These are phyloP conservation scores for Cynanchum wilfordii DNA, from an alignment of 257 asterid species.

Conservation along the genomic window DNA sequence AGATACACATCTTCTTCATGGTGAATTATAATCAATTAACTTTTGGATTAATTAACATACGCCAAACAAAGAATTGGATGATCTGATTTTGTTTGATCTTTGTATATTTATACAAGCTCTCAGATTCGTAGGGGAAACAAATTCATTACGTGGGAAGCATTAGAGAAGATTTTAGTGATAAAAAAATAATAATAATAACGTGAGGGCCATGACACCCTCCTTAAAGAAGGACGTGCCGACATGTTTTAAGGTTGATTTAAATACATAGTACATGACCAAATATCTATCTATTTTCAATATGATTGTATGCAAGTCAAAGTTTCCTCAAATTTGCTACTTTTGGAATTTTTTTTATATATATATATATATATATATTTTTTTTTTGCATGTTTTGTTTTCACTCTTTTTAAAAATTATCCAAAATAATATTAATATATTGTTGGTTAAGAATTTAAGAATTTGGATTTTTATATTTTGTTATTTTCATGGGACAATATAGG, in stretches of 20 bases:
- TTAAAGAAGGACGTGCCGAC: conserved; percentile 14
- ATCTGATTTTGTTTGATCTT: not conserved
- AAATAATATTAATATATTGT: too few species aligned
- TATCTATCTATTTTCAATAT: too few species aligned
- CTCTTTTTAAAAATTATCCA: too few species aligned
- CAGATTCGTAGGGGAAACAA: not conserved
- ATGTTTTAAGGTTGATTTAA: conserved; percentile 5
- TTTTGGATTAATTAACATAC: not conserved
- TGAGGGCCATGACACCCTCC: conserved; percentile 8
- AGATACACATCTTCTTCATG: conserved; percentile 5
- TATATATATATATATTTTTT: too few species aligned
- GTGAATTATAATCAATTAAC: not conserved
- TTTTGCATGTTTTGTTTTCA: too few species aligned
- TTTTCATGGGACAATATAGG: too few species aligned
- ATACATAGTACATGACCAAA: too few species aligned
- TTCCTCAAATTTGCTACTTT: too few species aligned
- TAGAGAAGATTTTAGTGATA: not conserved
- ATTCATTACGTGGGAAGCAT: conserved; percentile 11
- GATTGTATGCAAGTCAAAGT: too few species aligned
- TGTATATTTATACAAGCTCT: conserved; percentile 2
- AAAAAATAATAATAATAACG: not conserved
- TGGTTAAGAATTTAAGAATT: too few species aligned
- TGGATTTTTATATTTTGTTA: too few species aligned
- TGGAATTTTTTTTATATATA: too few species aligned
- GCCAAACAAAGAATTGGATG: not conserved